Evolutionary conservation across 371 early-diverging fungal species (phyloP).

Genomic region (Mucor mucedo): DNA sequence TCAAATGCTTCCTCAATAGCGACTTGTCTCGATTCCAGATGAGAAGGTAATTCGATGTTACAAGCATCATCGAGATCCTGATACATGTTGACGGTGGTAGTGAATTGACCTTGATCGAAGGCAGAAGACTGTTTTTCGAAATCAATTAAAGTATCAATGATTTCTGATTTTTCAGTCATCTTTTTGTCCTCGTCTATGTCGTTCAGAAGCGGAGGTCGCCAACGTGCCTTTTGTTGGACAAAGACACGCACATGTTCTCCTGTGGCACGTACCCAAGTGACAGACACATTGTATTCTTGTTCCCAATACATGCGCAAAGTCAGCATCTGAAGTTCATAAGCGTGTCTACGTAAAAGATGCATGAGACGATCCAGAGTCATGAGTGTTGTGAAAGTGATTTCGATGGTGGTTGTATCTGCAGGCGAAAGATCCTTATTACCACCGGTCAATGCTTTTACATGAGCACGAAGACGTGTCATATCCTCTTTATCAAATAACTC

Average conservation of each 20-base stretch:
- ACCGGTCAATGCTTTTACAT: slow-evolving; percentile 54
- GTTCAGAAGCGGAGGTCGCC: slow-evolving; percentile 26
- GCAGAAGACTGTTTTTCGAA: slow-evolving; percentile 38
- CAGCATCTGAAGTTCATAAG: slow-evolving; percentile 49
- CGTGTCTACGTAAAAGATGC: slow-evolving; percentile 40
- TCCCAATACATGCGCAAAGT: slow-evolving; percentile 55
- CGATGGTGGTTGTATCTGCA: slow-evolving; percentile 62
- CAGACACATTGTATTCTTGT: slow-evolving; percentile 34
- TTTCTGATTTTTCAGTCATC: slow-evolving; percentile 9
- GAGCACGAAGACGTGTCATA: slow-evolving; percentile 53
- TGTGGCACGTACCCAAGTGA: slow-evolving; percentile 34
- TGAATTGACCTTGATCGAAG: slow-evolving; percentile 49
- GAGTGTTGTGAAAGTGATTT: slow-evolving; percentile 56
- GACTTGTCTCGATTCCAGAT: slow-evolving; percentile 51
- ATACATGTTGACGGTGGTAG: slow-evolving; percentile 43
- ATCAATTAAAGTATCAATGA: slow-evolving; percentile 30
- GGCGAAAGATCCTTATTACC: slow-evolving; percentile 49
- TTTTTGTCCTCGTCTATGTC: not conserved
- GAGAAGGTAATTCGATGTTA: slow-evolving; percentile 43
- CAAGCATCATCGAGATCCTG: slow-evolving; percentile 55
- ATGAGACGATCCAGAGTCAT: slow-evolving; percentile 53
- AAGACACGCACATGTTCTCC: slow-evolving; percentile 32
- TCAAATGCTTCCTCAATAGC: slow-evolving; percentile 51
- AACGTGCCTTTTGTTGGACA: slow-evolving; percentile 36
- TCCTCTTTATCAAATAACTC: slow-evolving; percentile 50